Evolutionary conservation across 2,329 filamentous ascomycete genomes (phyloP), one percentile per base, ranked within the genome.

Genomic region (Xylaria sp.): DNA sequence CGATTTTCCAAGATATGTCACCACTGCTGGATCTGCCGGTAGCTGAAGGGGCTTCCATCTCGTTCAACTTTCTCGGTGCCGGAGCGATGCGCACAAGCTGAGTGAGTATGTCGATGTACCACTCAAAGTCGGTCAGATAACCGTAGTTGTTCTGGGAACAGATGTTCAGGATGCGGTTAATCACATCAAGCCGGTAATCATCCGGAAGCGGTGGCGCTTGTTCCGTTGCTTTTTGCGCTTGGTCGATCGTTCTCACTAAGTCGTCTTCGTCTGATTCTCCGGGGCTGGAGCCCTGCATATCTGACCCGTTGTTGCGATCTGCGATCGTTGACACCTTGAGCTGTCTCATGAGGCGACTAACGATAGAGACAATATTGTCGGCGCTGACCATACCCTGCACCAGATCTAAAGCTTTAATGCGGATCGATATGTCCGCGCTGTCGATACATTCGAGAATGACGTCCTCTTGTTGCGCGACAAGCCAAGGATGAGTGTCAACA

Each of bases 381-480:
- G 83, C 85, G 67, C 88, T 93, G 61, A 97, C 92, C 91, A 99
- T 97, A 42, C 91, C 91, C 56, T 93, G 89, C 1, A 94, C 92
- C 23, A 99, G 81, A 67, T 97, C 92, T 42, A 99, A 79, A 4
- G 94, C 92, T 71, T 96, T 89, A 73, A 96, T 87, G 62, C 94
- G 88, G 70, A 99, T 99, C 3, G 92, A 96, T 61, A 99, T 94
- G 69, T 99, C 94, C 0, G 90, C 82, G 72, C 96, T 96, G 72
- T 97, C 94, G 68, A 99, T 91, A 72, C 94, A 99, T 69, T 95
- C 89, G 72, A 99, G 80, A 64, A 99, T 97, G 52, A 97, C 93
- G 74, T 97, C 93, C 73, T 96, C 91, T 71, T 99, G 94, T 71
- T 93, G 84, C 4, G 91, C 87, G 34, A 99, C 94, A 37, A 99